Evolutionary conservation across 305 asterid species (phyloP).

Genomic region (Caryopteris hybrid): DNA sequence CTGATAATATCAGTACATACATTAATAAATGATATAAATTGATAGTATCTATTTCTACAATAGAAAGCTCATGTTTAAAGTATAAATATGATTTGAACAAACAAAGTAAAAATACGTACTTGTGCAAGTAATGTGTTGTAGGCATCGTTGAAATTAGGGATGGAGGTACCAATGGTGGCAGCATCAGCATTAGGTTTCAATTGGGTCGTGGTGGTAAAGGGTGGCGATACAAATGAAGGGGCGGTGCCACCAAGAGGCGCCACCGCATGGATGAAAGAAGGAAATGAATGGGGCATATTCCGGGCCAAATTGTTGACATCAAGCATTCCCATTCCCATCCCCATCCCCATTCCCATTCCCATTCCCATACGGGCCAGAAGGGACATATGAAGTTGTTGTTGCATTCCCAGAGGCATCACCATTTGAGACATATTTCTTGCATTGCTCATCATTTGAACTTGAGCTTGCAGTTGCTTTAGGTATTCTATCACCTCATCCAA

Average conservation of each 20-base stretch:
- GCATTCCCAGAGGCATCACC: constrained; percentile 51
- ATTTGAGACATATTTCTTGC: constrained; percentile 42
- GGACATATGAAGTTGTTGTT: constrained; percentile 66
- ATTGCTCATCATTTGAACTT: constrained; percentile 51
- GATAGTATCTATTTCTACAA: too few species aligned
- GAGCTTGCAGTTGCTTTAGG: constrained; percentile 67
- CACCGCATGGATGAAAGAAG: constrained; percentile 3
- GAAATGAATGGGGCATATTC: constrained; percentile 22
- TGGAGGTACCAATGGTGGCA: not conserved
- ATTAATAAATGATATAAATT: too few species aligned
- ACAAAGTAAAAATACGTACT: constrained; percentile 27
- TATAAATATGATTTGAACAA: too few species aligned
- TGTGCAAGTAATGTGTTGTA: constrained; percentile 45
- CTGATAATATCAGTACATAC: too few species aligned
- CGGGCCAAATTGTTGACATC: constrained; percentile 28
- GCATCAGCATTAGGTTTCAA: constrained; percentile 19
- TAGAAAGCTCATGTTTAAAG: too few species aligned
- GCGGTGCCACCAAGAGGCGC: not conserved
- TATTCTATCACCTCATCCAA: constrained; percentile 67
- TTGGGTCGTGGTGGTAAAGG: constrained; percentile 16
- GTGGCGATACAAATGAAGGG: constrained; percentile 31
- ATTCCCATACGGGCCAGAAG: constrained; percentile 52
- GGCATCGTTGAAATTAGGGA: constrained; percentile 32
- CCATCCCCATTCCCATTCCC: constrained; percentile 49
- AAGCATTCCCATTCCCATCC: constrained; percentile 44